Evolutionary conservation across 1,139 yeast species (phyloP), one percentile per base, ranked within the genome.

Genomic region (Chernovozyma sophiae-reginae): DNA sequence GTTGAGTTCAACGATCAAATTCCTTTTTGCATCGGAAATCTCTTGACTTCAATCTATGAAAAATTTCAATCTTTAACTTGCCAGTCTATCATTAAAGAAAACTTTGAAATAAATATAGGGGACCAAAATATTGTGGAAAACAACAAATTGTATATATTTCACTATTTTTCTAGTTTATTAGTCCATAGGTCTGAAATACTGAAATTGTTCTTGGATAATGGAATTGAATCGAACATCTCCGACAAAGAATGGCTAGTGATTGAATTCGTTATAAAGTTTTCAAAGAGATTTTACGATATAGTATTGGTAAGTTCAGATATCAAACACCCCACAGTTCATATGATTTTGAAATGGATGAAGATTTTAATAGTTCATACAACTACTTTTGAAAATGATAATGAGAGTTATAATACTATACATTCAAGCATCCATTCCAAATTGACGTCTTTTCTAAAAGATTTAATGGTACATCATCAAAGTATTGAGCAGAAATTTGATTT

Each of bases 311-410:
- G 47, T 25, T 23, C 25, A 12, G 36, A 35, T 13, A 30, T 28
- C 11, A 34, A 42, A 13, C 12, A 25, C 17, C 56, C 57, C 11
- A 43, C 44, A 3, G 31, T 40, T 20, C 58, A 53, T 32, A 46
- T 53, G 53, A 35, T 46, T 7, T 42, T 51, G 27, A 53, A 53
- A 40, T 53, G 58, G 58, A 30, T 51, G 14, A 53, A 53, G 35
- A 39, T 52, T 14, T 37, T 52, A 32, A 50, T 53, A 5, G 39
- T 51, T n/a, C 53, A 50, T 23, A 44, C 47, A 8, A 36, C 42
- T 10, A 33, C 43, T 3, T 39, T 45, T 30, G 25, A 28, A n/a
- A 41, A 43, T 16, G 19, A 32, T 31, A 19, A 19, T 26, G 11
- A 26, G 12, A 23, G 25, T 23, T 23, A 23, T n/a, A 23, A 23